A percentile compares a stretch with the other conserved stretches of the same genome.
phyloP scores from a whole-genome alignment of 2,329 filamentous ascomycete species.

The Aspergillus felis region DNA sequence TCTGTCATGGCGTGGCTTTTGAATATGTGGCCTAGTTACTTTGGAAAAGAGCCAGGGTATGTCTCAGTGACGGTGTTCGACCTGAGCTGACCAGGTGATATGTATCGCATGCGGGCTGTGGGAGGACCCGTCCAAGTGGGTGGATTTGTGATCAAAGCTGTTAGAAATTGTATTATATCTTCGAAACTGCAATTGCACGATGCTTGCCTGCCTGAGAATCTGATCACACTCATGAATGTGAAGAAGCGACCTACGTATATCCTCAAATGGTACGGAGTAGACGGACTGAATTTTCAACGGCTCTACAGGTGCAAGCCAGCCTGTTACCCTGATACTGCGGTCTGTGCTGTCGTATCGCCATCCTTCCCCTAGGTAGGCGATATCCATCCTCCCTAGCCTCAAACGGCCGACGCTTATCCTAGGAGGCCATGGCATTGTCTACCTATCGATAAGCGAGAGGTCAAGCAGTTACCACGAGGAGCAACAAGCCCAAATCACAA shows the following conservation, averaged over 20 bases:
- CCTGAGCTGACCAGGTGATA: constrained; percentile 15
- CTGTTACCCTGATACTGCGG: background rate
- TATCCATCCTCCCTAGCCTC: background rate
- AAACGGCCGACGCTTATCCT: background rate
- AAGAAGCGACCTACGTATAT: background rate
- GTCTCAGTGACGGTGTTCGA: background rate
- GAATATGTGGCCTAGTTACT: background rate
- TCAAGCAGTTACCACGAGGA: constrained; percentile 7
- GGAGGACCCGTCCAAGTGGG: background rate
- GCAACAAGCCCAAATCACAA: background rate
- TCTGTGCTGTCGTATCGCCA: background rate
- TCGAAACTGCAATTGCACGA: background rate
- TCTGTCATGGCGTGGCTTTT: constrained; percentile 8
- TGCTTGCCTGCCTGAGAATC: background rate
- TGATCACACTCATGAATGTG: background rate
- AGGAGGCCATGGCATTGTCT: background rate
- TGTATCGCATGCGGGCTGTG: constrained; percentile 11
- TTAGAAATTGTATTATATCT: background rate
- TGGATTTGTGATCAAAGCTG: background rate
- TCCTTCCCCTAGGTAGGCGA: background rate
- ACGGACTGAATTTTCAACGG: background rate
- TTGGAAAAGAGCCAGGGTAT: background rate
- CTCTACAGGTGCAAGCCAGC: background rate
- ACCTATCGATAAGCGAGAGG: constrained; percentile 11
- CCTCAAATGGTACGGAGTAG: background rate